These are phyloP conservation scores for Fusarium buxicola DNA, from an alignment of 2,329 filamentous ascomycete genomes.

Conservation along the genomic window DNA sequence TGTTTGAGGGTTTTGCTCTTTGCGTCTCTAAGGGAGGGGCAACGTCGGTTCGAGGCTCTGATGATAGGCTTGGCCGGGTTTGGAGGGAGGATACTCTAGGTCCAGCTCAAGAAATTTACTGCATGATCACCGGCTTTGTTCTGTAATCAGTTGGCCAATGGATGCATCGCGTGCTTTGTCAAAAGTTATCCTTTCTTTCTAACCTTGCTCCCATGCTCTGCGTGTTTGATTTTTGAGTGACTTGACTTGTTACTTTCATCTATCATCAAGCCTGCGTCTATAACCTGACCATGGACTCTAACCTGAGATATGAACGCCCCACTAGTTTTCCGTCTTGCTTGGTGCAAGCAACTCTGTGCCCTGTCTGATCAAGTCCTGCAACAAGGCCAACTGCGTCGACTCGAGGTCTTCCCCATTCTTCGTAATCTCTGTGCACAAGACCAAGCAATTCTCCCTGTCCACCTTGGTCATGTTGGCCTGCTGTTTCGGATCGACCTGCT, in stretches of 20 bases:
- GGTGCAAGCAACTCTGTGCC: conserved; percentile 60
- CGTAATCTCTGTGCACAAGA: conserved; percentile 67
- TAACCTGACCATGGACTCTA: background rate
- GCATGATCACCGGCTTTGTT: conserved; percentile 55
- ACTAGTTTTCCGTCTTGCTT: conserved; percentile 34
- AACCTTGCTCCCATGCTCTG: background rate
- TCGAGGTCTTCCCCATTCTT: conserved; percentile 57
- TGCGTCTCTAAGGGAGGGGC: conserved; percentile 54
- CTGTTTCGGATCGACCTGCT: conserved; percentile 58
- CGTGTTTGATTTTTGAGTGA: conserved; percentile 4
- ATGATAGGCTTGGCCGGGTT: conserved; percentile 52
- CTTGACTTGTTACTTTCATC: background rate
- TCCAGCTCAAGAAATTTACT: conserved; percentile 57
- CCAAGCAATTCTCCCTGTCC: conserved; percentile 71
- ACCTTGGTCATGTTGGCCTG: conserved; percentile 60
- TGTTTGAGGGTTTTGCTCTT: conserved; percentile 59
- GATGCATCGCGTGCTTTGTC: conserved; percentile 40
- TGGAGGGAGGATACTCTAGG: conserved; percentile 55
- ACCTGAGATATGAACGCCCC: background rate
- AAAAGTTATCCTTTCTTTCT: conserved; percentile 37
- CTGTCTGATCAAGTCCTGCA: conserved; percentile 62
- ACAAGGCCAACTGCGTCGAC: conserved; percentile 52
- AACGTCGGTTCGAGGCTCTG: conserved; percentile 54
- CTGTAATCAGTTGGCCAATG: conserved; percentile 49
- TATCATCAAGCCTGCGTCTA: no score